Base-by-base conservation (phyloP, 352 stramenopile genomes). In the Phytophthora macrochlamydospora region DNA sequence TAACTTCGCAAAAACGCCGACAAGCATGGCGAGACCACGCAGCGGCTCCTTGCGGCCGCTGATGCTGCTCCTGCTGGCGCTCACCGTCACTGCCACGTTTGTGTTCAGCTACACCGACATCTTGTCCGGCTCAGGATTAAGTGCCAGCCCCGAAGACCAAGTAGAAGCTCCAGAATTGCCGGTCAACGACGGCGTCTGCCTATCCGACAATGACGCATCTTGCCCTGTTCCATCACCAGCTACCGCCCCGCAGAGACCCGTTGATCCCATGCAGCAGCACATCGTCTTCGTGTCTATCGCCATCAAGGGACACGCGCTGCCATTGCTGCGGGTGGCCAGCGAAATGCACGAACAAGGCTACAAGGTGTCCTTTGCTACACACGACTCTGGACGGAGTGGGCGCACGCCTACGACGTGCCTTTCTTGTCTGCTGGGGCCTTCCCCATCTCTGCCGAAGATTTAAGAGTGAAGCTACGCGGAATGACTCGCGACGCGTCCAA, bases 401-500 rank as follows among this genome's bases (percentile, higher is more conserved):
- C 83, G 32, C 54, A 67, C 29, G 73, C 68, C 53, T 83, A 85
- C 56, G 68, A 67, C 6, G 48, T 92, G 11, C 74, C 76, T 2
- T 94, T 95, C 62, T 40, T 95, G 4, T 95, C 88, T 0, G 85
- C 86, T 1, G 88, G 88, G 4, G 50, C 63, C 2, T 93, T 94
- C 62, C 88, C 88, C 5, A 85, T 94, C 45, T 91, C 86, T 3
- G 76, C 81, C 33, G 79, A 93, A 57, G 85, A 91, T 42, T 57
- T 95, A 44, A 74, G 84, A 1, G 72, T 71, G 44, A 91, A 91
- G 51, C 74, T 95, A 32, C 84, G 87, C 66, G 75, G 73, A 28
- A 93, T 95, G 81, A 93, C 86, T 44, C 79, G 83, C 33, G 86
- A 95, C 66, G 80, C 85, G 42, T 93, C 84, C 55, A 94, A 88